phyloP scores from a whole-genome alignment of 352 stramenopile species.

The Phytophthora pluvialis region DNA sequence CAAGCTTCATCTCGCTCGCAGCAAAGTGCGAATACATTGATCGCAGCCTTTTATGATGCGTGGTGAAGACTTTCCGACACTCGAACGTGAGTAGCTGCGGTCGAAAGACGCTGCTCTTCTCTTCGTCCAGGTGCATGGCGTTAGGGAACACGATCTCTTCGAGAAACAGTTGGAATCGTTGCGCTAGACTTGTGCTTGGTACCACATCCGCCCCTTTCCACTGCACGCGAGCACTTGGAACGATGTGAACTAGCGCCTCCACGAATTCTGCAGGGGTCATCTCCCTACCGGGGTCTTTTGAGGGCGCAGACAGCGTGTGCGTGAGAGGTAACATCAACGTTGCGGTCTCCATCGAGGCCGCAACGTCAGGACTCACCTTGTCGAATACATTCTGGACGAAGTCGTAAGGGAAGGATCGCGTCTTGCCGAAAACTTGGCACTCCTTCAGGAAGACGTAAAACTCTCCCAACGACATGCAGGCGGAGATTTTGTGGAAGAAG shows the following conservation, averaged over 20 bases:
- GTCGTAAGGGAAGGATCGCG: conserved; percentile 60
- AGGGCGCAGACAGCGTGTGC: conserved; percentile 28
- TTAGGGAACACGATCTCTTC: conserved; percentile 60
- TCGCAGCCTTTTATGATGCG: conserved; percentile 54
- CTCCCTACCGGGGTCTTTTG: conserved; percentile 36
- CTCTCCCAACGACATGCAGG: conserved; percentile 70
- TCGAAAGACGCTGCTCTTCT: conserved; percentile 60
- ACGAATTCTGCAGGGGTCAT: conserved; percentile 77
- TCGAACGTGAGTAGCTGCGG: conserved; percentile 50
- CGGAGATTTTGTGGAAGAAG: conserved; percentile 73
- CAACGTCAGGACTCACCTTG: conserved; percentile 54
- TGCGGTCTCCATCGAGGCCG: conserved; percentile 28
- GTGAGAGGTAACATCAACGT: conserved; percentile 27
- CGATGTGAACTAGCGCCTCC: conserved; percentile 65
- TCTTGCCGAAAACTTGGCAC: conserved; percentile 61
- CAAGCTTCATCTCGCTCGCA: conserved; percentile 11
- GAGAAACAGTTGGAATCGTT: conserved; percentile 56
- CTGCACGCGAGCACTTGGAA: conserved; percentile 44
- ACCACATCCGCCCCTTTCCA: conserved; percentile 11
- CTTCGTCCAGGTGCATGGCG: conserved; percentile 53
- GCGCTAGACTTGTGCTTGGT: conserved; percentile 28
- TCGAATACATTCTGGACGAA: conserved; percentile 64
- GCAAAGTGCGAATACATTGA: conserved; percentile 57
- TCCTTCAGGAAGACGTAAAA: conserved; percentile 77
- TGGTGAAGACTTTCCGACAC: conserved; percentile 59